Evolutionary conservation across 257 asterid species (phyloP).

Genomic region (Plantago elongata): DNA sequence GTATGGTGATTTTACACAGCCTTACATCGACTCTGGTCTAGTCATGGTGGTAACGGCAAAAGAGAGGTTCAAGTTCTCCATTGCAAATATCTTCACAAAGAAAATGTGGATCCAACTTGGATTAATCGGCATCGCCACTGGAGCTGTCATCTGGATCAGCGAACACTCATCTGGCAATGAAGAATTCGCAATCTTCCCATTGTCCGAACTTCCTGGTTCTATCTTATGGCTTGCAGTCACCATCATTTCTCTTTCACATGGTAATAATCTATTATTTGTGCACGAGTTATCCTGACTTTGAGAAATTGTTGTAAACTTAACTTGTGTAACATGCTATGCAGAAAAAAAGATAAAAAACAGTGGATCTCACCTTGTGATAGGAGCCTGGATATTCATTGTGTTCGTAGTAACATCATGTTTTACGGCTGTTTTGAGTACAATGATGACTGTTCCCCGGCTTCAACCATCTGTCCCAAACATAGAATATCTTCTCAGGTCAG

Average conservation of each 20-base stretch:
- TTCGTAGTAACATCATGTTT: conserved; percentile 45
- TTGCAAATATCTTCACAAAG: conserved; percentile 40
- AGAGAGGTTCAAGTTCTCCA: conserved; percentile 26
- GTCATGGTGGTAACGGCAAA: conserved; percentile 55
- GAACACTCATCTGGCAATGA: conserved; percentile 42
- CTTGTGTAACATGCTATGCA: conserved; percentile 20
- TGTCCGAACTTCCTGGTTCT: conserved; percentile 31
- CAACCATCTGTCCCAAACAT: conserved; percentile 37
- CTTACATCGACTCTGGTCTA: conserved; percentile 58
- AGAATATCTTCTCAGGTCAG: conserved; percentile 32
- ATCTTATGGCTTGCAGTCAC: conserved; percentile 63
- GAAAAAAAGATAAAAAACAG: conserved; percentile 39
- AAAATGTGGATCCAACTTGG: conserved; percentile 47
- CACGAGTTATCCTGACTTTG: too few relatives aligned
- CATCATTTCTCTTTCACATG: too few relatives aligned
- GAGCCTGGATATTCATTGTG: conserved; percentile 44
- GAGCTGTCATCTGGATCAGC: conserved; percentile 44
- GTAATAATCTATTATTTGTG: too few relatives aligned
- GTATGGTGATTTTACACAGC: conserved; percentile 50
- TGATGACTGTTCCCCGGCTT: conserved; percentile 53
- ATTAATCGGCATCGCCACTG: conserved; percentile 37
- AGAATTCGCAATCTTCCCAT: conserved; percentile 29
- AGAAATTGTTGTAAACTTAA: too few relatives aligned
- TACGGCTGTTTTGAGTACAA: conserved; percentile 53
- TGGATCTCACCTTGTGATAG: conserved; percentile 44